Evolutionary conservation across 768 basidiomycete genomes (phyloP).

Genomic region (Austroboletus eburneus): DNA sequence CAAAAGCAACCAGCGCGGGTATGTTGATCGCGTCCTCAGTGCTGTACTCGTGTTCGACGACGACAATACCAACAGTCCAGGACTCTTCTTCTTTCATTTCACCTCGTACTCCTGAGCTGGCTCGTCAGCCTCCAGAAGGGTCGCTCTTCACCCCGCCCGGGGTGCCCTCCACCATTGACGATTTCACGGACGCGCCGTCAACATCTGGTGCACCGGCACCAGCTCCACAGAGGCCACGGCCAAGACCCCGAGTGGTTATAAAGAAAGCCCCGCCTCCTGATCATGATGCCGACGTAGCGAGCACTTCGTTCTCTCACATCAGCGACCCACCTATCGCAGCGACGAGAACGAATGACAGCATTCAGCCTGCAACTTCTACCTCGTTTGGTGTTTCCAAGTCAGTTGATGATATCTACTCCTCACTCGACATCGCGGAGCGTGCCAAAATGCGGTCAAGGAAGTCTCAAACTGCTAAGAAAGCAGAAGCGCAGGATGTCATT

Average conservation of each 20-base stretch:
- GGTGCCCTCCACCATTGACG: conserved; percentile 7
- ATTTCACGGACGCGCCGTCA: conserved; percentile 14
- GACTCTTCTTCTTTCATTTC: conserved; percentile 16
- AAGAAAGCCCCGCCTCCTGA: conserved; percentile 11
- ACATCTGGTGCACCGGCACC: conserved; percentile 2
- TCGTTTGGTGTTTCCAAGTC: conserved; percentile 10
- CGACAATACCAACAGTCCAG: conserved; percentile 18
- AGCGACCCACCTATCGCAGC: conserved; percentile 12
- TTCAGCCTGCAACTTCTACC: conserved; percentile 11
- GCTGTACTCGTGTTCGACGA: background rate
- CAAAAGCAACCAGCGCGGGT: background rate
- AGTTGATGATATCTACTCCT: conserved; percentile 18
- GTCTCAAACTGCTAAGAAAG: conserved; percentile 16
- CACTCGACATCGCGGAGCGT: conserved; percentile 49
- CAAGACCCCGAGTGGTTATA: conserved; percentile 29
- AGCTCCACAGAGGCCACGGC: conserved; percentile 19
- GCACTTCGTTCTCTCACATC: conserved; percentile 20
- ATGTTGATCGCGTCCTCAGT: background rate
- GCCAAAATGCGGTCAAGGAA: conserved; percentile 52
- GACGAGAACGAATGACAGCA: conserved; percentile 18
- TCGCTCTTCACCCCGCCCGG: conserved; percentile 30
- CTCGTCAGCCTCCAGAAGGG: conserved; percentile 2
- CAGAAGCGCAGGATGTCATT: conserved; percentile 26
- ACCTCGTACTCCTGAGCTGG: conserved; percentile 13
- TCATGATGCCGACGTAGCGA: background rate